phyloP scores from a whole-genome alignment of 768 basidiomycete species.

The Phlegmacium glaucopus region DNA sequence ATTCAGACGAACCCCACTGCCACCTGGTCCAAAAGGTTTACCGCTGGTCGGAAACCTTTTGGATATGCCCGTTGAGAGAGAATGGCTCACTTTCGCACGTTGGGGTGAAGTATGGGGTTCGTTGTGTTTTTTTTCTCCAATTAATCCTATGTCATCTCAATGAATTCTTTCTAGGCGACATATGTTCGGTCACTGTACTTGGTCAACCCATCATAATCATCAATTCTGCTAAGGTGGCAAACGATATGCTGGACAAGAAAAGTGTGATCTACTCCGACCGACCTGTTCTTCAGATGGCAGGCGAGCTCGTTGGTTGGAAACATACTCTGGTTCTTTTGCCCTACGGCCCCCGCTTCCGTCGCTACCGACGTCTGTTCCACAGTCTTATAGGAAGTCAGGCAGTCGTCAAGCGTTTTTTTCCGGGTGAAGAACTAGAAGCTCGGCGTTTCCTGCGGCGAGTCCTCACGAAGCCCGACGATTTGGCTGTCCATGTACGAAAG shows the following conservation, averaged over 20 bases:
- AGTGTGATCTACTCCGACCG: slow-evolving; percentile 66
- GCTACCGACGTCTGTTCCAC: slow-evolving; percentile 50
- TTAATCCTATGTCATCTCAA: background rate
- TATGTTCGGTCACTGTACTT: slow-evolving; percentile 55
- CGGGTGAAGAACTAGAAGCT: slow-evolving; percentile 43
- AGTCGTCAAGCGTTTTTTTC: slow-evolving; percentile 39
- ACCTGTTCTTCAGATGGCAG: slow-evolving; percentile 52
- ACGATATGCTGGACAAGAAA: slow-evolving; percentile 64
- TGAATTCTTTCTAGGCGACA: slow-evolving; percentile 41
- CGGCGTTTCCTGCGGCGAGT: slow-evolving; percentile 45
- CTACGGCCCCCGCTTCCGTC: slow-evolving; percentile 55
- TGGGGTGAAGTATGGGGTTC: slow-evolving; percentile 53
- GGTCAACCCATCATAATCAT: slow-evolving; percentile 58
- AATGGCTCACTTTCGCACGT: slow-evolving; percentile 49
- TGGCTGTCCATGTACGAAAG: slow-evolving; percentile 45
- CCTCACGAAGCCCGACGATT: slow-evolving; percentile 43
- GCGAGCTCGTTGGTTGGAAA: slow-evolving; percentile 56
- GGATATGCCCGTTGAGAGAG: slow-evolving; percentile 46
- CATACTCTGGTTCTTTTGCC: slow-evolving; percentile 52
- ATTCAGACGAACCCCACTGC: slow-evolving; percentile 28
- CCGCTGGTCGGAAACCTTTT: slow-evolving; percentile 53
- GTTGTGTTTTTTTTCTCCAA: slow-evolving; percentile 6
- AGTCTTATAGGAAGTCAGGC: slow-evolving; percentile 43
- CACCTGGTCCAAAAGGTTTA: slow-evolving; percentile 51
- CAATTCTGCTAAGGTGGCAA: slow-evolving; percentile 46